Evolutionary conservation across 1,284 basidiomycete species (phyloP), one percentile per base, ranked within the genome.

Genomic region (Volvariella volvacea): DNA sequence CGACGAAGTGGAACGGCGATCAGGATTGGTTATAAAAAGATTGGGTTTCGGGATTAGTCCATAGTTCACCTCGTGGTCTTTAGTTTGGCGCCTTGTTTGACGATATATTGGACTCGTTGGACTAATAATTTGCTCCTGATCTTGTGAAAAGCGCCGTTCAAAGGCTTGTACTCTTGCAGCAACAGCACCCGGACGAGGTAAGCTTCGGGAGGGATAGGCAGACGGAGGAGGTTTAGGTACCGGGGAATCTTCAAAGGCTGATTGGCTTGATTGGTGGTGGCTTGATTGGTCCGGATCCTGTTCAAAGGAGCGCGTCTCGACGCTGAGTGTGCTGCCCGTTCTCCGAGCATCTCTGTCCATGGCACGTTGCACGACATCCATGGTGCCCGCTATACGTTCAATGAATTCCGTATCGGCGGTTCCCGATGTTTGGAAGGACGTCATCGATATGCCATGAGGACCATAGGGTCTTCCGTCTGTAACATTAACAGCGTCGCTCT

Each of bases 341-440:
- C 57, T 58, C 36, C 55, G 54, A 37, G 55, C 58, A 44, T 59
- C 67, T 28, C 61, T 65, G 15, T 66, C 66, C 42, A 70, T 70
- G 19, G 71, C 67, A 44, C 80, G 67, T 59, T 83, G 79, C 21
- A 78, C 71, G 40, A 88, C 80, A 59, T 83, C 81, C 70, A 85
- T 75, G 32, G 65, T 71, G 19, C 68, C 74, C 3, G 73, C 82
- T 55, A 87, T 71, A 48, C 69, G 67, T 52, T 87, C 84, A 41
- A 83, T 72, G 15, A 68, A 73, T 43, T 75, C 80, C 17, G 83
- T 79, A 57, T 88, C 73, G 7, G 34, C 15, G 8, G 34, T 36
- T 36, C 34, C 19, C 12, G 76, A 72, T n/a, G 81, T 83, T 41
- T 70, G 68, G 36, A 83, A 57, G 4, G 78, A 79, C 16, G 74